Base-by-base conservation (phyloP, 2,329 filamentous ascomycete species). In the Rutstroemia sydowiana region DNA sequence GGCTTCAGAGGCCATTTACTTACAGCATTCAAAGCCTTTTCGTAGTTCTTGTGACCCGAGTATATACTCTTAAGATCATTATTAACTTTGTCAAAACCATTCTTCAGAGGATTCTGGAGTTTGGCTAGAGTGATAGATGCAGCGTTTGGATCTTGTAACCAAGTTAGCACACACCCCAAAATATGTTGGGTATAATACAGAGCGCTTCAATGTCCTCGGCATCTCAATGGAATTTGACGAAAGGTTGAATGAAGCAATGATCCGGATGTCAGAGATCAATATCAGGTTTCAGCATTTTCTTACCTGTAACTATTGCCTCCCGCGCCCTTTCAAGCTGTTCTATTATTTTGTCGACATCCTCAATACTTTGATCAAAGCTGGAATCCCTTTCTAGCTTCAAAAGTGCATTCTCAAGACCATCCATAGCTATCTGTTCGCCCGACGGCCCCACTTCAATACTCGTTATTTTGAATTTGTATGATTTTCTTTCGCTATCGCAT, bases 331-430 rank as follows among this genome's bases (percentile, higher is more conserved):
- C 78, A 26, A 98, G 80, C 52, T 88, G 70, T 56, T 89, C 80
- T 60, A 98, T 89, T 36, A 91, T 85, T 54, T 81, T 79, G 66
- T 97, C 89, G 16, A 95, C 86, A 75, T 95, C 84, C 31, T 81
- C 73, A 53, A 95, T 65, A 45, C 64, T 67, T 51, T 65, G 58
- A 10, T 54, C 54, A 37, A 67, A 59, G 48, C 59, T 66, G 40
- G 61, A 58, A 58, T 65, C 63, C 37, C 56, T 61, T 43, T 56
- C 60, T 41, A 68, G 54, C 56, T 63, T 63, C 9, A 58, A 57
- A 39, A 67, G 59, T 53, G 66, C 65, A 26, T 53, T 51, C 50
- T 65, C 56, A 40, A 68, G 58, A 20, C 51, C 55, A 51, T 68
- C 64, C 66, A 68, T 67, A 53, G 53, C 57, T 61, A 43, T 54